Base-by-base conservation (phyloP, 768 basidiomycete species). In the Thelephora ganbajun region DNA sequence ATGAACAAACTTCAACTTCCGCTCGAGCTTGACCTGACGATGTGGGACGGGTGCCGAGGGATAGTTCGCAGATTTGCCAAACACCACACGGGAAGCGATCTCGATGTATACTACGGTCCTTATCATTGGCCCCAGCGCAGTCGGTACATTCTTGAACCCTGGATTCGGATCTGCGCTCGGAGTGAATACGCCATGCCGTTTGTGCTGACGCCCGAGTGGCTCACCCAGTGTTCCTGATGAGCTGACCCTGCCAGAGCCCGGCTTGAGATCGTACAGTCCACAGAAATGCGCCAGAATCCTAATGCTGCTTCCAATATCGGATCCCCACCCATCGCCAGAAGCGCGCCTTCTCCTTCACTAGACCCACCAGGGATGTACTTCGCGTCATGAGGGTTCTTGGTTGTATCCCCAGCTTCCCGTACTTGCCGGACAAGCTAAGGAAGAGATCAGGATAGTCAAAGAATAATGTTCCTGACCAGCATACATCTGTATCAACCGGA, bases 251-350 rank as follows among this genome's bases (percentile, higher is more conserved):
- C 73, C 75, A 19, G 59, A 41, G 7, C 72, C 73, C 1, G 87
- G 83, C 57, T 92, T 93, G 22, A 94, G 55, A 6, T 80, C 72
- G 57, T 80, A 94, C 22, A 86, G 66, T 0, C 89, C 89, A 49
- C 83, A 88, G 54, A 80, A 87, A 4, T 74, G 70, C 0, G 86
- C 65, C 0, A 91, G 91, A 49, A 92, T 90, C 16, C 91, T 75
- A 45, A 94, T 62, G 55, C 82, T 85, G 42, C 83, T 83, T 33
- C 88, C 90, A 47, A 90, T 72, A 54, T 91, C 89, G n/a, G 72
- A 74, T n/a, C 91, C 92, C 49, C 88, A 69, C 0, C 92, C 91
- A n/a, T n/a, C n/a, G n/a, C n/a, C n/a, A n/a, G n/a, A n/a, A n/a
- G n/a, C n/a, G n/a, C n/a, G n/a, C n/a, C n/a, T n/a, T n/a, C n/a